A percentile compares a stretch with the other conserved stretches of the same genome.
These are phyloP conservation scores for Pseudozyma tsukubaensis DNA, from an alignment of 1,284 basidiomycete genomes.

Conservation along the genomic window DNA sequence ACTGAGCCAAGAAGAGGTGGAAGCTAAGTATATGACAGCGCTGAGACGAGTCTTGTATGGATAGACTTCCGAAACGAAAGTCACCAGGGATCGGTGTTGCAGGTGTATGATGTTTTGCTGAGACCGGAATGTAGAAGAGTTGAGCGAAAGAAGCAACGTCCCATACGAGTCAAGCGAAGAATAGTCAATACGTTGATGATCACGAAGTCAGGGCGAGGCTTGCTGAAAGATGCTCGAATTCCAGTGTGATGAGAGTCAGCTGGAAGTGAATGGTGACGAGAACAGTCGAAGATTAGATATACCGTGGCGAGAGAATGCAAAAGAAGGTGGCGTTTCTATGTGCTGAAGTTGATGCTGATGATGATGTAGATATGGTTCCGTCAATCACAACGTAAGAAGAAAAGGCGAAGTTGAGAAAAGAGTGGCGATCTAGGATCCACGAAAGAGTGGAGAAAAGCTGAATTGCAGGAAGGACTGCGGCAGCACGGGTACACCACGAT, in stretches of 20 bases:
- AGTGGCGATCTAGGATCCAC: conserved; percentile 1
- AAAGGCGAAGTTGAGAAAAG: background rate
- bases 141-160: too few species aligned
- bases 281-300: background rate
- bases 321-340: background rate
- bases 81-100: too few species aligned
- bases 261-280: too few species aligned
- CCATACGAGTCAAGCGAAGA: too few species aligned
- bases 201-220: too few species aligned
- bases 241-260: too few species aligned
- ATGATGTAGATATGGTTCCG: background rate
- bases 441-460: conserved; percentile 13
- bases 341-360: background rate
- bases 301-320: background rate
- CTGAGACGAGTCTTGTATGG: background rate
- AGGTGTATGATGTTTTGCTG: too few species aligned
- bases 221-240: too few species aligned
- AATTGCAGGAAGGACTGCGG: conserved; percentile 24
- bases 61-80: background rate
- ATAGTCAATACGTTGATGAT: too few species aligned
- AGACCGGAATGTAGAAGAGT: too few species aligned
- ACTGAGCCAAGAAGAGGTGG: background rate
- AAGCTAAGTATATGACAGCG: background rate
- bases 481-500: conserved; percentile 1
- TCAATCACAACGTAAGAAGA: background rate